phyloP scores from a whole-genome alignment of 2,329 filamentous ascomycete genomes.

The Paecilomyces formosus region DNA sequence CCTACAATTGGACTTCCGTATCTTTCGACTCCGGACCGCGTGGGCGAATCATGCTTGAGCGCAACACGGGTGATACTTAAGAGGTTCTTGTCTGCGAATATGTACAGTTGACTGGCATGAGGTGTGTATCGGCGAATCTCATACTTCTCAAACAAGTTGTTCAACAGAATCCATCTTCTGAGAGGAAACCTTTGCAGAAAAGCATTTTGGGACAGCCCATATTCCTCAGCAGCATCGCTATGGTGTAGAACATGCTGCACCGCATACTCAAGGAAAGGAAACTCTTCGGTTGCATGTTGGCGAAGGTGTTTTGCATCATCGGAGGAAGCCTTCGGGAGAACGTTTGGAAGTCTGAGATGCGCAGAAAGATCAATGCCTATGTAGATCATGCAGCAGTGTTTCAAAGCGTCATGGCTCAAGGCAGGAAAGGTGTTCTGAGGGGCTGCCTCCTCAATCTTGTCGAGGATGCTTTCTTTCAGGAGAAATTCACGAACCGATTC shows the following conservation, averaged over 20 bases:
- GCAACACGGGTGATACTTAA: neutral
- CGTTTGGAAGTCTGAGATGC: neutral
- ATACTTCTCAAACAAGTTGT: neutral
- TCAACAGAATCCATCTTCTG: neutral
- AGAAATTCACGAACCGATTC: slow-evolving; percentile 28
- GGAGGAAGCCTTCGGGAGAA: neutral
- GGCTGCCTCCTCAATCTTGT: slow-evolving; percentile 23
- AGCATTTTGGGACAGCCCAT: neutral
- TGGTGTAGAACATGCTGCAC: neutral
- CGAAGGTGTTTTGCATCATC: neutral
- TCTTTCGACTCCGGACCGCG: no score
- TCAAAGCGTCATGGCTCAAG: slow-evolving; percentile 37
- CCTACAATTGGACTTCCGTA: no score
- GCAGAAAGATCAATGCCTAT: neutral
- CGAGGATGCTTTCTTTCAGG: slow-evolving; percentile 19
- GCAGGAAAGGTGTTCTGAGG: slow-evolving; percentile 16
- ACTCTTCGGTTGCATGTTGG: neutral
- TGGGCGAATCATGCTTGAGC: no score
- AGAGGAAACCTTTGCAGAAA: neutral
- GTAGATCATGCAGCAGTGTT: slow-evolving; percentile 11
- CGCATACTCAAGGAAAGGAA: neutral
- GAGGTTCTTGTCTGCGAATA: neutral
- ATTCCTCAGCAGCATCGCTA: neutral
- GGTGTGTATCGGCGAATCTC: neutral
- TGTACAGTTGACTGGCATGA: neutral